phyloP scores from a whole-genome alignment of 23 red algal species.

The Gracilariopsis chorda region DNA sequence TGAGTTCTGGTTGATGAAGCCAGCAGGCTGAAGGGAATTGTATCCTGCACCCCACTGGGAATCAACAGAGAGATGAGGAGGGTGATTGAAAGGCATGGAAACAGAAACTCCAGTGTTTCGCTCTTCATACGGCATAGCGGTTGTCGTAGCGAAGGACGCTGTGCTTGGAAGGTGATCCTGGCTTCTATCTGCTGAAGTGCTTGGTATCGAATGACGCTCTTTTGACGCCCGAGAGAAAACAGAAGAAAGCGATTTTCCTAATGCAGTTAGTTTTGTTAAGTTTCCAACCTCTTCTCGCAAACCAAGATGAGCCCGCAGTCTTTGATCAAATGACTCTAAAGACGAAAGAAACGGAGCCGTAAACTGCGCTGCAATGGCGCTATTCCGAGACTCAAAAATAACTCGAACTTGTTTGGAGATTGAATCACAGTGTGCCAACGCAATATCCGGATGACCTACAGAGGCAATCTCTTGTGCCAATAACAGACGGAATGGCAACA shows the following conservation, averaged over 20 bases:
- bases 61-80: not conserved
- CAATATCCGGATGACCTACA: constrained; percentile 41
- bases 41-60: not conserved
- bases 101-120: not conserved
- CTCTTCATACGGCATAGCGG: not conserved
- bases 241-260: constrained; percentile 12
- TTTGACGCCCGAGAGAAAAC: not conserved
- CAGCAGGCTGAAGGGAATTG: not conserved
- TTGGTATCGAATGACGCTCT: not conserved
- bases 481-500: constrained; percentile 47
- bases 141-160: not conserved
- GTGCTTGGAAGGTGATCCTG: not conserved
- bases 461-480: constrained; percentile 25
- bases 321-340: constrained; percentile 48
- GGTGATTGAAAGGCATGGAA: not conserved
- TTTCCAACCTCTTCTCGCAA: not conserved
- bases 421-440: constrained; percentile 42
- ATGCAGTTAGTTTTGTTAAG: not conserved
- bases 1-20: not conserved
- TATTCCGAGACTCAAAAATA: constrained; percentile 38
- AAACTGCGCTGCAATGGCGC: not conserved
- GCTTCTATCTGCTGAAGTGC: not conserved
- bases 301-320: constrained; percentile 11
- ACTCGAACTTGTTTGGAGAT: constrained; percentile 9
- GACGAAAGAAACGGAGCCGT: constrained; percentile 40